phyloP scores from a whole-genome alignment of 2,329 filamentous ascomycete species.

The Elsinoe perseae region DNA sequence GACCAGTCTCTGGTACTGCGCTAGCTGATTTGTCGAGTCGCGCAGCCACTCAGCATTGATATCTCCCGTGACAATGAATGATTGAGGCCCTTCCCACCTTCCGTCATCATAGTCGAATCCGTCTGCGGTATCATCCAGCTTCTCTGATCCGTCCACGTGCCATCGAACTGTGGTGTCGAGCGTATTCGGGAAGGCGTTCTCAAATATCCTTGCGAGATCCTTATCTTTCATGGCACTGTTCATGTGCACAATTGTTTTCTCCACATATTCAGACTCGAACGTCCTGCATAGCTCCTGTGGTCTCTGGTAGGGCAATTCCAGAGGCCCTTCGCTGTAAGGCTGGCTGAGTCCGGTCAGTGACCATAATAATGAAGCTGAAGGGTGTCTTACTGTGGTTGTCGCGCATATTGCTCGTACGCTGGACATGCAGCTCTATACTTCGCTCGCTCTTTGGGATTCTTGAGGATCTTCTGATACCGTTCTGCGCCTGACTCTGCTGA shows the following conservation, averaged over 20 bases:
- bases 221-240: conserved; percentile 72
- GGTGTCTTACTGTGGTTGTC: conserved; percentile 30
- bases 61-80: conserved; percentile 87
- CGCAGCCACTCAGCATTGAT: conserved; percentile 90
- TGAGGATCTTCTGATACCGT: conserved; percentile 21
- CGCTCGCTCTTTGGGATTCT: conserved; percentile 25
- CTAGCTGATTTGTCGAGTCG: conserved; percentile 87
- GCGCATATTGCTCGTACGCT: conserved; percentile 34
- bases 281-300: conserved; percentile 76
- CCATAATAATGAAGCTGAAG: background rate
- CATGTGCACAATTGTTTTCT: conserved; percentile 77
- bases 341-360: conserved; percentile 43
- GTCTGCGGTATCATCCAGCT: conserved; percentile 34
- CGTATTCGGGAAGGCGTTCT: conserved; percentile 90
- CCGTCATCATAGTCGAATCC: conserved; percentile 41
- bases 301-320: conserved; percentile 77
- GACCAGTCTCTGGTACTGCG: conserved; percentile 79
- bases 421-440: conserved; percentile 33
- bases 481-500: conserved; percentile 20
- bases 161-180: conserved; percentile 85
- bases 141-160: conserved; percentile 59
- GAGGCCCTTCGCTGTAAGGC: conserved; percentile 71
- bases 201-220: conserved; percentile 85
- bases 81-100: conserved; percentile 77
- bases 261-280: conserved; percentile 78